These are phyloP conservation scores for Dactylellina parvicollis DNA, from an alignment of 2,329 filamentous ascomycete species.

Conservation along the genomic window DNA sequence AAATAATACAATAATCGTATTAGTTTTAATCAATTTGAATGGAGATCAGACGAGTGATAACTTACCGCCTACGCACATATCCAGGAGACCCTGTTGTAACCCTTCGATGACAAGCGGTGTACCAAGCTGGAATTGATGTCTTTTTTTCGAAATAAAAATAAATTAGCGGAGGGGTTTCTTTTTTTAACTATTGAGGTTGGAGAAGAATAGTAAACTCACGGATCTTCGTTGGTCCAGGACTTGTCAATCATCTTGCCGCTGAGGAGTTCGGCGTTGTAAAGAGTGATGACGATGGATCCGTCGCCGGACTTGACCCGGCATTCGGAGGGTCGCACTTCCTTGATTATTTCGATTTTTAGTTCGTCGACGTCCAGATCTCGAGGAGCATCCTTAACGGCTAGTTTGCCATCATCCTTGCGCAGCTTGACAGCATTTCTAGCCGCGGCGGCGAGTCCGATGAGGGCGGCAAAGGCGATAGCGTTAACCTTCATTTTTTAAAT, in stretches of 20 bases:
- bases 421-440: conserved; percentile 9
- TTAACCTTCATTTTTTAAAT: conserved; percentile 33
- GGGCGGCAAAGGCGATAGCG: conserved; percentile 14
- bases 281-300: conserved; percentile 24
- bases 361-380: conserved; percentile 28
- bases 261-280: conserved; percentile 29
- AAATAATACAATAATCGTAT: background rate
- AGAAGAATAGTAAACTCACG: conserved; percentile 21
- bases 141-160: background rate
- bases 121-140: conserved; percentile 47
- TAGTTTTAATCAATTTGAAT: background rate
- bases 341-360: conserved; percentile 21
- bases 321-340: conserved; percentile 1
- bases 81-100: conserved; percentile 16
- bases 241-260: conserved; percentile 36
- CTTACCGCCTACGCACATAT: conserved; percentile 51
- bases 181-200: background rate
- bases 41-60: background rate
- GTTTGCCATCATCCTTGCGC: background rate
- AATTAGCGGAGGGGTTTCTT: background rate
- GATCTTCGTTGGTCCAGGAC: conserved; percentile 31
- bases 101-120: conserved; percentile 34
- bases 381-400: background rate
- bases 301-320: conserved; percentile 20
- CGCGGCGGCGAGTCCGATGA: conserved; percentile 16